Base-by-base conservation (phyloP, 805 yeast species). In the Kazachstania kunashirensis region DNA sequence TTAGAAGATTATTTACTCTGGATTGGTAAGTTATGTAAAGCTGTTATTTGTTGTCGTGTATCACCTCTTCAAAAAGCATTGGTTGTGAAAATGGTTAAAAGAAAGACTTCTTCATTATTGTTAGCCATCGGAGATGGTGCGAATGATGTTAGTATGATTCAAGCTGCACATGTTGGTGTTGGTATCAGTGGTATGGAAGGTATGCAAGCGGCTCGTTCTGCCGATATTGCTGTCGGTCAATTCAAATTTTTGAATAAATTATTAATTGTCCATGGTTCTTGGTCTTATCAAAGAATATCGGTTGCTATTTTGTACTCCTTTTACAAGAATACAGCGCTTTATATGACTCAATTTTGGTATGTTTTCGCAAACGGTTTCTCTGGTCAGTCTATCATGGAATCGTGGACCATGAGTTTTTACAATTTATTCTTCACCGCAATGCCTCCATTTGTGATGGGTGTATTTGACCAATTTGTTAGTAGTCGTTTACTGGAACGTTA, bases 121-220 rank as follows among this genome's bases (percentile, higher is more conserved):
- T 66, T 92, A 41, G 97, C 98, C 1, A 81, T 92, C 53, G 99
- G 99, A 30, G 99, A 92, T 62, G 99, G 99, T 53, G 99, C 99
- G 3, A 92, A 92, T 55, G 99, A 92, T 64, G 98, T 92, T 28
- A 81, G 95, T 25, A 92, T 92, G 99, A 92, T 92, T 46, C 98
- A 92, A 61, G 97, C 98, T 12, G 98, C 98, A 0, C 97, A 92
- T 59, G 96, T 92, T 36, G 99, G 99, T 44, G 95, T 92, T 17
- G 99, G 99, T 56, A 94, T 92, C 44, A 84, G 94, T 61, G 99
- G 99, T 46, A 81, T 86, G 89, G 99, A 92, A 64, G 99, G 99
- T 48, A 86, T 88, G 85, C 99, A 92, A 62, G 98, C 98, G 9
- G 96, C 98, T 0, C 73, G 99, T 58, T 80, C 94, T 58, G 97